Evolutionary conservation across 805 yeast genomes (phyloP).

Genomic region (Candida cerambycidarum): DNA sequence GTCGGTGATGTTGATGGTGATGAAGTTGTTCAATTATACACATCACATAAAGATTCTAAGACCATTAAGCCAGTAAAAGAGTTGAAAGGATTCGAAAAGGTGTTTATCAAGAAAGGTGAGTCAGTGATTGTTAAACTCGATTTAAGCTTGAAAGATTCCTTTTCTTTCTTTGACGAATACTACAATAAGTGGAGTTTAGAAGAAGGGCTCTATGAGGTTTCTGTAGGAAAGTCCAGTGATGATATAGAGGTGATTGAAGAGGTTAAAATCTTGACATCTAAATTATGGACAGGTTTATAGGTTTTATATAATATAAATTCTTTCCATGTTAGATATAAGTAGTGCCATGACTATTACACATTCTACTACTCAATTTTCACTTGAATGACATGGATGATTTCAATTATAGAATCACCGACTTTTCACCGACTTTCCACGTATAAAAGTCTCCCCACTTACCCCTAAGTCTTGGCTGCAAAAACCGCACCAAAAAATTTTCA

Average conservation of each 20-base stretch:
- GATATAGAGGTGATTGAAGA: constrained; percentile 12
- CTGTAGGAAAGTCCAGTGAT: constrained; percentile 24
- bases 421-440: no score
- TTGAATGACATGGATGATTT: no score
- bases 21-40: constrained; percentile 31
- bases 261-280: constrained; percentile 10
- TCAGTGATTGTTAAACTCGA: constrained; percentile 16
- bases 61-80: constrained; percentile 28
- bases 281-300: constrained; percentile 14
- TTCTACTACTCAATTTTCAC: no score
- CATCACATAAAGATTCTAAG: constrained; percentile 17
- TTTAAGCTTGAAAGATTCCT: constrained; percentile 24
- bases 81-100: constrained; percentile 31
- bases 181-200: constrained; percentile 26
- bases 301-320: neutral
- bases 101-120: constrained; percentile 20
- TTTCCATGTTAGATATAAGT: no score
- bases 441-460: no score
- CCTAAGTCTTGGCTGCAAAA: constrained; percentile 5
- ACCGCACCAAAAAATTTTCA: constrained; percentile 2
- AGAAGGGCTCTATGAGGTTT: constrained; percentile 24
- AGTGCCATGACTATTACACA: no score
- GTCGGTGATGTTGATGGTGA: constrained; percentile 24
- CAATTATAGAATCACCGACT: no score
- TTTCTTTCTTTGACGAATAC: constrained; percentile 31